phyloP scores from a whole-genome alignment of 352 stramenopile species.

The Globisporangium takayamanum region DNA sequence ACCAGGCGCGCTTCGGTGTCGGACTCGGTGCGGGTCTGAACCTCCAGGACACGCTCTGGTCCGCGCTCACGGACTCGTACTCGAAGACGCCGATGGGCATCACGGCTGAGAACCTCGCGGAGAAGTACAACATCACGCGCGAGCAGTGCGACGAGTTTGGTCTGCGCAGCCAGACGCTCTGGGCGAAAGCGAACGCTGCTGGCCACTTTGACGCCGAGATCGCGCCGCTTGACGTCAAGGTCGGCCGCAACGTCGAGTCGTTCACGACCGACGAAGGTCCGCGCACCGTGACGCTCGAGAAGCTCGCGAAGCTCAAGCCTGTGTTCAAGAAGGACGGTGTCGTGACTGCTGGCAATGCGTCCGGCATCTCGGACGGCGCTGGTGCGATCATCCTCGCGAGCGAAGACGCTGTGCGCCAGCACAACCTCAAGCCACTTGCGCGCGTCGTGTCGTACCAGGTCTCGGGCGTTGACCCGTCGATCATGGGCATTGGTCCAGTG shows the following conservation, averaged over 20 bases:
- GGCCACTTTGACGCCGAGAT: slow-evolving; percentile 95
- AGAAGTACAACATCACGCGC: slow-evolving; percentile 91
- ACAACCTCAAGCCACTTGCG: slow-evolving; percentile 92
- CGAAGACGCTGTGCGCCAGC: slow-evolving; percentile 89
- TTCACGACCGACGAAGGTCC: slow-evolving; percentile 75
- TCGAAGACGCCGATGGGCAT: slow-evolving; percentile 95
- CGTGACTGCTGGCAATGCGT: slow-evolving; percentile 95
- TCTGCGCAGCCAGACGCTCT: slow-evolving; percentile 91
- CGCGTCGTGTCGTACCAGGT: slow-evolving; percentile 90
- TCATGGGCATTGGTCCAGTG: slow-evolving; percentile 98
- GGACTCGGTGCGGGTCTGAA: slow-evolving; percentile 89
- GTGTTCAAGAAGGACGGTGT: slow-evolving; percentile 98
- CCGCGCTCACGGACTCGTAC: slow-evolving; percentile 95
- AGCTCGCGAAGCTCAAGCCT: slow-evolving; percentile 90
- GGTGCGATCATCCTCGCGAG: slow-evolving; percentile 92
- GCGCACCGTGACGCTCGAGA: slow-evolving; percentile 72
- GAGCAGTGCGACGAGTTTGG: slow-evolving; percentile 95
- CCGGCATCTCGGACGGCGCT: slow-evolving; percentile 96
- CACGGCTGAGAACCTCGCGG: slow-evolving; percentile 97
- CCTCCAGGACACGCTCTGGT: slow-evolving; percentile 95
- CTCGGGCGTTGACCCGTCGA: slow-evolving; percentile 92
- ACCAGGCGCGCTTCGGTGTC: slow-evolving; percentile 91
- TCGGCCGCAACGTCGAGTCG: slow-evolving; percentile 85
- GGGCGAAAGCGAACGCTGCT: slow-evolving; percentile 84
- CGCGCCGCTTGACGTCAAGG: slow-evolving; percentile 87